Base-by-base conservation (phyloP, 768 basidiomycete species). In the Dendrothele bispora region DNA sequence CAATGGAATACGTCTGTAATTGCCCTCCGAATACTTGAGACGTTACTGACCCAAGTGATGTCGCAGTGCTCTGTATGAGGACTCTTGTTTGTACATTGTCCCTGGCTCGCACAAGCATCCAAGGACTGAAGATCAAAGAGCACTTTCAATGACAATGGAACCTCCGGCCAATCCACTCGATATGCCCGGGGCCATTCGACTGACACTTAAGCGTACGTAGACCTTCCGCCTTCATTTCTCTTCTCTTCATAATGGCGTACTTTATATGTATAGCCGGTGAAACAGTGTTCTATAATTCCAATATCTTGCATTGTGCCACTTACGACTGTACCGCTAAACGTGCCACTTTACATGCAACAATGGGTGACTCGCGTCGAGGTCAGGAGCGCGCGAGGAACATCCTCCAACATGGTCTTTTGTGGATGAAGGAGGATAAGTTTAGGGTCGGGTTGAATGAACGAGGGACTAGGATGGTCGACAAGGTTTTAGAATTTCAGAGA, bases 271-370 rank as follows among this genome's bases (percentile, higher is more conserved):
- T 53, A 84, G 86, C 82, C 0, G 86, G 88, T 0, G 83, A 91
- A 49, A 84, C 84, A 0, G 84, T 86, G 20, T 90, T 91, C 62
- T 90, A 91, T 62, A 87, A 88, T 58, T 81, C 77, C 53, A 90
- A 91, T 59, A 83, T 90, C 48, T 69, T 91, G 8, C 88, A 91
- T 55, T 86, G 85, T 46, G 87, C 82, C 4, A 71, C 74, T 5
- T 91, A 91, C 61, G 73, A 72, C 49, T 67, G 74, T 1, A 61
- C 61, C 17, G 59, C 61, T 18, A 67, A 63, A 27, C 74, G 88
- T 2, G 79, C 81, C 24, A 91, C 88, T 2, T 71, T 91, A 5
- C 89, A 90, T 53, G 88, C 76, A 0, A 78, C 71, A 38, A 80
- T 87, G 61, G 86, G 86, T 3, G 78, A 83, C 49, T 67, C 71